Evolutionary conservation across 148 eudicot genomes (phyloP), one percentile per base, ranked within the genome.

Genomic region (Cornus suecica): DNA sequence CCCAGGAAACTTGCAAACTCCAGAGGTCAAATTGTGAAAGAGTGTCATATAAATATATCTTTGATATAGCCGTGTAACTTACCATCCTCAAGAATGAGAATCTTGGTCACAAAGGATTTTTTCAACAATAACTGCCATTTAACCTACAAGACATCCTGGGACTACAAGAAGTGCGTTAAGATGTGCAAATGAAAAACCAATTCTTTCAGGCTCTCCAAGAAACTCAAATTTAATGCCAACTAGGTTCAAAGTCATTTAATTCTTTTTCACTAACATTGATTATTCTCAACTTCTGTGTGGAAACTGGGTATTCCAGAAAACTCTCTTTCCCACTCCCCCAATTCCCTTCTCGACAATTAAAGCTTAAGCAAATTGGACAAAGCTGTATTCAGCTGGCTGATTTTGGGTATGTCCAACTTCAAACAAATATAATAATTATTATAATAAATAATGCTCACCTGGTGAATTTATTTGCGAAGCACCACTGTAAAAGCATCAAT

Each of bases 361-460:
- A 45, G 24, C 65, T 74, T 54, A 25, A 23, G 69, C 25, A 41
- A 62, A 11, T n/a, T 27, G 61, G 68, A 28, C 68, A 37, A 65
- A 64, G 24, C 25, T 58, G 23, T 18, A 42, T 74, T 74, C 24
- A 20, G 42, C 5, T 8, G 22, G 42, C 63, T 22, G 70, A 27
- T 14, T 18, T 45, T 56, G 76, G 32, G 61, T 28, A 75, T 14
- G 66, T n/a, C 31, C 70, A 66, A 66, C 71, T 65, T 65, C 29
- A 63, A 65, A 52, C 24, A 65, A n/a, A 2, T 20, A 64, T 41
- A 11, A 32, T 24, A 10, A 45, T 14, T 14, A 45, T 45, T 9
- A 45, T 13, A 45, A 45, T 9, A 45, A 45, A 30, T 20, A 30
- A 58, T 45, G 75, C 82, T 79, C 80, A 83, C 82, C 61, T 71